Evolutionary conservation across 1,284 basidiomycete species (phyloP), one percentile per base, ranked within the genome.

Genomic region (Stygiomarasmius scandens): DNA sequence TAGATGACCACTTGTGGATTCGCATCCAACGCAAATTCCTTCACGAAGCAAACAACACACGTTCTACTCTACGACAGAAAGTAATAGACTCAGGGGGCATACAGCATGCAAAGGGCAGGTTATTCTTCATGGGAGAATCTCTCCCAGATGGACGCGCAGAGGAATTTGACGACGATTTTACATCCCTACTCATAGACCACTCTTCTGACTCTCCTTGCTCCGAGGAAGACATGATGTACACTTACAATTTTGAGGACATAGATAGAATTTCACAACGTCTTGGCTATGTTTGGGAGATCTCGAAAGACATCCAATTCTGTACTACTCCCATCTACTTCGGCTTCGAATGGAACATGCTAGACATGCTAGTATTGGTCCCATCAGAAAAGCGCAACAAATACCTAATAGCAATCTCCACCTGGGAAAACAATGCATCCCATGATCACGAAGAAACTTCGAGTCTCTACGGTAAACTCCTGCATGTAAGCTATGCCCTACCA

Each of bases 1-100:
- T 79, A 0, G 77, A 80, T 52, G 70, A 79, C 52, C 72, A 76
- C 22, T 3, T 75, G 0, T 78, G 78, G 60, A 36, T 77, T 1
- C 58, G 69, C 0, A 45, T 78, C 1, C 59, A 77, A 2, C 61
- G 19, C 1, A 19, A 45, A 0, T n/a, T 56, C 1, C 51, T 72
- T 0, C 3, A 48, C 0, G 36, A 61, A 1, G 74, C 69, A 59
- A 77, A 75, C 45, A 1, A 20, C 0, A 2, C 27, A 0, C 51
- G 66, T 0, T 8, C 4, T 1, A 3, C 46, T 1, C 64, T 63
- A 54, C 19, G 47, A 0, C 1, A 32, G 0, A 29, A 58, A 3
- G 69, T 71, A 16, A 2, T 4, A 0, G 6, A 8, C 0, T 36
- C 62, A 9, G 65, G 70, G 0, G 60, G 69, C 1, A n/a, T 49